phyloP scores from a whole-genome alignment of 2,329 filamentous ascomycete species.

The Orbilia blumenaviensis region DNA sequence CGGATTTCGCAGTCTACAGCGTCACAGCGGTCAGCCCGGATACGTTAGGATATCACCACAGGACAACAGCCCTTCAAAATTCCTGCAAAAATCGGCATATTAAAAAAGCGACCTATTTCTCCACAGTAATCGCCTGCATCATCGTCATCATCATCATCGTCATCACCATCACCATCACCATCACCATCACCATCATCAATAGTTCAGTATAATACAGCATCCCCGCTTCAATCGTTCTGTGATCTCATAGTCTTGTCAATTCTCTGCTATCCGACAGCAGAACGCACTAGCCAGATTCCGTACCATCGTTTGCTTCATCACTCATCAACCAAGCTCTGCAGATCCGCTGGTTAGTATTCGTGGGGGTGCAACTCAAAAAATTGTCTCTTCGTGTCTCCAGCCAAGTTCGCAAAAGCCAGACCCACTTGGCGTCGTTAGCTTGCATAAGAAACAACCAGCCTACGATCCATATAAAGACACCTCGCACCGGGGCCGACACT shows the following conservation, averaged over 20 bases:
- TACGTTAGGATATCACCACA: conserved; percentile 15
- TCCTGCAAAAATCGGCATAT: conserved; percentile 10
- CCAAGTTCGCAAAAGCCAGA: conserved; percentile 23
- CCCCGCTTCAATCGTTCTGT: too few species aligned
- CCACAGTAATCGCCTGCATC: too few species aligned
- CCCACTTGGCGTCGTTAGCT: conserved; percentile 47
- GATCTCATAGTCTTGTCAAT: background rate
- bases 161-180: background rate
- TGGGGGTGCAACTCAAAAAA: conserved; percentile 23
- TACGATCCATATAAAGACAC: conserved; percentile 25
- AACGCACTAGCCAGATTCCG: background rate
- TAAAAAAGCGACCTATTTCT: background rate
- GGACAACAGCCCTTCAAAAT: background rate
- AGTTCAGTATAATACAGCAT: background rate
- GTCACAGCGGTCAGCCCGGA: conserved; percentile 9
- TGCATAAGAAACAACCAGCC: conserved; percentile 25
- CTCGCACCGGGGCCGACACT: conserved; percentile 36
- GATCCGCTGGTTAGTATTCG: background rate
- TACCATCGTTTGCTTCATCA: background rate
- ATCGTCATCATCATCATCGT: background rate
- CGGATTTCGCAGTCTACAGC: background rate
- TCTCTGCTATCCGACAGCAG: background rate
- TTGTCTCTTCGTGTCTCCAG: background rate
- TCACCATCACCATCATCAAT: background rate
- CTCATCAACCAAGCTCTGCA: background rate